Conservation (phyloP, 2,329 filamentous ascomycete species). For the Monosporascus sp. region DNA sequence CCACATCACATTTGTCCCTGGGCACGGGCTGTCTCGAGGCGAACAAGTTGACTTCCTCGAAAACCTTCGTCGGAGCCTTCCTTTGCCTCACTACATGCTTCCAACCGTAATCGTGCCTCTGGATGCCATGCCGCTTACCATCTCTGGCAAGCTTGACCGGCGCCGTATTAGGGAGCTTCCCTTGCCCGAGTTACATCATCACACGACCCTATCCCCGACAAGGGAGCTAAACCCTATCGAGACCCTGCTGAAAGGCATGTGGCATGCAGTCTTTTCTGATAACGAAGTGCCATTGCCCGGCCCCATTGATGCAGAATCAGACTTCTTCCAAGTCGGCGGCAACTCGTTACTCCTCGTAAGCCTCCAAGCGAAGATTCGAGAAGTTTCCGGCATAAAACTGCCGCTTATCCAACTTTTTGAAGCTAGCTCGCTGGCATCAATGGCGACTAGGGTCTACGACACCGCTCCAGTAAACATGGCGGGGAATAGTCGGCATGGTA, state of each 20-base stretch:
- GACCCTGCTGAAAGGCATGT: conserved; percentile 5
- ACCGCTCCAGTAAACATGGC: no score
- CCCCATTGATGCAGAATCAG: conserved; percentile 15
- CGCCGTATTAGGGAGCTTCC: conserved; percentile 18
- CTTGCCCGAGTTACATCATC: conserved; percentile 9
- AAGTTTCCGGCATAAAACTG: conserved; percentile 25
- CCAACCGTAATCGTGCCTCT: conserved; percentile 24
- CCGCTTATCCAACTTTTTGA: conserved; percentile 32
- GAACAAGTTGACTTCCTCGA: conserved; percentile 5
- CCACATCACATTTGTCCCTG: conserved; percentile 13
- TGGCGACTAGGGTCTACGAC: conserved; percentile 25
- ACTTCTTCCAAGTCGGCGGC: conserved; percentile 38
- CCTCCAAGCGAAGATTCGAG: conserved; percentile 30
- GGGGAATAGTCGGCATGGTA: no score
- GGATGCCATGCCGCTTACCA: conserved; percentile 23
- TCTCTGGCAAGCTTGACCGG: conserved; percentile 29
- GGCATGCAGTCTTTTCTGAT: conserved; percentile 12
- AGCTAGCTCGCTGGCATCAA: conserved; percentile 30
- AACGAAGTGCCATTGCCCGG: conserved; percentile 14
- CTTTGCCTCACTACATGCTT: conserved; percentile 31
- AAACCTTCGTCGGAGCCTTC: conserved; percentile 9
- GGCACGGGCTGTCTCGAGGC: background rate
- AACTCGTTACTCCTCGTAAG: conserved; percentile 35
- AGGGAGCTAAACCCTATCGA: conserved; percentile 1
- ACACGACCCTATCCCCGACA: background rate